phyloP scores from a whole-genome alignment of 441 rosid species.

The Syzygium malaccense region DNA sequence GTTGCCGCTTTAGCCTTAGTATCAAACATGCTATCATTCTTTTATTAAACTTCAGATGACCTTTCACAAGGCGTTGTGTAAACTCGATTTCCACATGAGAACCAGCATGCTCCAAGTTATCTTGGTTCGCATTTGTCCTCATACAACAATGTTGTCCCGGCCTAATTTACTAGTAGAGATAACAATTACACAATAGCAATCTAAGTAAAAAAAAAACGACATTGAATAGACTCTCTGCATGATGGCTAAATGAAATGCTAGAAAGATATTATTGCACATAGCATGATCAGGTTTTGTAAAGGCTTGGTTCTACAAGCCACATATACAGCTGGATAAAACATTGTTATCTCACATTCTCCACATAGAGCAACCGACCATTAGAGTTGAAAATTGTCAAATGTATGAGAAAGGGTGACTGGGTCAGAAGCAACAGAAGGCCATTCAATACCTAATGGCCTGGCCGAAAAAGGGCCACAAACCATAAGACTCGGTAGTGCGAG shows the following conservation, averaged over 20 bases:
- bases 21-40: background rate
- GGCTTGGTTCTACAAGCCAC: background rate
- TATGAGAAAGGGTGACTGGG: background rate
- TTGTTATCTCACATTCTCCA: background rate
- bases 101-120: background rate
- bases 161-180: background rate
- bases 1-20: background rate
- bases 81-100: background rate
- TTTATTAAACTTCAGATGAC: background rate
- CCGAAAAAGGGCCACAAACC: background rate
- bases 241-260: background rate
- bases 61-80: background rate
- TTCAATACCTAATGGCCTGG: background rate
- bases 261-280: background rate
- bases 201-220: fast-evolving
- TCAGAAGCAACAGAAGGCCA: background rate
- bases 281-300: background rate
- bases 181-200: background rate
- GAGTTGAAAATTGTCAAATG: background rate
- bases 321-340: background rate
- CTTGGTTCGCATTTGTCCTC: background rate
- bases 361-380: background rate
- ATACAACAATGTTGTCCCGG: background rate
- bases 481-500: too few relatives aligned
- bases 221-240: background rate